These are phyloP conservation scores for Lentinula boryana DNA, from an alignment of 768 basidiomycete species.

Conservation along the genomic window DNA sequence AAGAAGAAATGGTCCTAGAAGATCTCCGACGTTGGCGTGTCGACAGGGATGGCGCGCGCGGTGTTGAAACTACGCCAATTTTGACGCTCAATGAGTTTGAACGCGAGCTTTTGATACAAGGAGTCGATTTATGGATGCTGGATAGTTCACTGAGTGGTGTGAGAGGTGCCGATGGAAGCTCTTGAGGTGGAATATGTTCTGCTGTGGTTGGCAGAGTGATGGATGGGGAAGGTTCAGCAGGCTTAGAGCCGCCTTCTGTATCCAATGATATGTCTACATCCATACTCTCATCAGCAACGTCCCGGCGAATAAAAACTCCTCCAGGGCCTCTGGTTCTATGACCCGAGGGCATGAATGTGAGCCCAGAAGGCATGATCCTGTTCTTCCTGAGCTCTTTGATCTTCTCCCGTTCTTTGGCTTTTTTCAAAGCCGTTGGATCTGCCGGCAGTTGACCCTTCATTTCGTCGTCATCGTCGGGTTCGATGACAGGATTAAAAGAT, in stretches of 20 bases:
- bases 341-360: conserved; percentile 14
- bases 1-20: conserved; percentile 8
- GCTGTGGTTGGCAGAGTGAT: neutral
- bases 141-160: neutral
- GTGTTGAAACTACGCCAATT: neutral
- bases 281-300: conserved; percentile 54
- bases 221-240: neutral
- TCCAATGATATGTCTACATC: conserved; percentile 51
- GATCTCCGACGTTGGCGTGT: conserved; percentile 11
- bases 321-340: conserved; percentile 17
- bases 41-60: neutral
- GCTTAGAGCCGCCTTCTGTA: conserved; percentile 15
- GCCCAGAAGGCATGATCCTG: conserved; percentile 22
- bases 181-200: neutral
- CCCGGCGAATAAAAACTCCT: conserved; percentile 50
- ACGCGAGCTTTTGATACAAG: neutral
- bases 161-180: neutral
- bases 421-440: conserved; percentile 34
- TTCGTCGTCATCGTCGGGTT: conserved; percentile 31
- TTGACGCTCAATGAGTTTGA: neutral
- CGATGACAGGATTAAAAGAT: conserved; percentile 23
- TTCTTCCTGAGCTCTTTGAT: conserved; percentile 52
- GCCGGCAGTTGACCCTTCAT: conserved; percentile 21
- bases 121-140: neutral
- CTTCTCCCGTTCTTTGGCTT: conserved; percentile 43